Evolutionary conservation across 441 rosid genomes (phyloP), one percentile per base, ranked within the genome.

Genomic region (Syzygium malaccense): DNA sequence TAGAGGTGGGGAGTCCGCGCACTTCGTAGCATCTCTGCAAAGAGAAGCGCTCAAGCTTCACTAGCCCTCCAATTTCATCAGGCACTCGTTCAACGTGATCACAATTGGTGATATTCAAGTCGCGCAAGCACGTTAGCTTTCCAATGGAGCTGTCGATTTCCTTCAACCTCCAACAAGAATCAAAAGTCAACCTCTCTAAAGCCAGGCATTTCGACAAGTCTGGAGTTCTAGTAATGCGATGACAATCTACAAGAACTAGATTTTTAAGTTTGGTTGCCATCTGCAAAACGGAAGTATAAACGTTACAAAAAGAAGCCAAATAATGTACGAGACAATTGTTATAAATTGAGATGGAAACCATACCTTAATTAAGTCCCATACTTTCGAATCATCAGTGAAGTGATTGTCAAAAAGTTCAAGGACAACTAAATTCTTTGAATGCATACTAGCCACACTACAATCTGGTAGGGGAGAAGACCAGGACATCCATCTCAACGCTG

Each of bases 161-260:
- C 54, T 14, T 53, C 15, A 58, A 10, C 0, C 0, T 0, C 3
- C 0, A 0, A 11, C 64, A 25, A 4, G 0, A 0, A 2, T 0
- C 0, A 58, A 58, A 26, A 58, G 64, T 58, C 15, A 58, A 58
- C 15, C 64, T 58, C 30, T 58, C 64, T 0, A 58, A 58, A 58
- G 2, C 15, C 1, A 26, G 7, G 15, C 64, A 58, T 26, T 26
- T 11, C 26, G 64, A 58, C 14, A 58, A 58, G 62, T 57, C 3
- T 9, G 62, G 62, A 57, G n/a, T 25, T 25, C 14, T 45, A 15
- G 23, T 56, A 10, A 79, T 33, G 37, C 20, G 7, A 26, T 0
- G 0, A 26, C 89, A 87, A 2, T 0, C 5, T 4, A 55, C 25
- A 28, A 87, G 75, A 45, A 12, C 10, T 7, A 78, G 64, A 11